phyloP scores from a whole-genome alignment of 192 early-diverging fungal genomes.

The Entomortierella parvispora region DNA sequence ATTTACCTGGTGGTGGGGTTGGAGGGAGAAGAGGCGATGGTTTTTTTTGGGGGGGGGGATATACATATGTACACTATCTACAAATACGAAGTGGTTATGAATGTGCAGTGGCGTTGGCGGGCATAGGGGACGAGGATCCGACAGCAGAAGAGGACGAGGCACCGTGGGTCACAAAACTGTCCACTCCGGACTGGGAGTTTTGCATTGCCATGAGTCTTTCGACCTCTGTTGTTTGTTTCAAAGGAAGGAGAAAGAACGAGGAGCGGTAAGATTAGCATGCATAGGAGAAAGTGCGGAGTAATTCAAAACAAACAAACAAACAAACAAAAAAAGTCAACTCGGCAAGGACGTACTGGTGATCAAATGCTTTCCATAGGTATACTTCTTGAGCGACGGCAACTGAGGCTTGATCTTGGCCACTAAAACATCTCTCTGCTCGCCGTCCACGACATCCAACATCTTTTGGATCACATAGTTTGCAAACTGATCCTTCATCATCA shows the following conservation, averaged over 20 bases:
- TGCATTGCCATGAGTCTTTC: slow-evolving; percentile 46
- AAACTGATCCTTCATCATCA: slow-evolving; percentile 99
- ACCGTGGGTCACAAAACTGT: slow-evolving; percentile 1
- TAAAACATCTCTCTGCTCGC: slow-evolving; percentile 88
- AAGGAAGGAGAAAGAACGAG: slow-evolving; percentile 1
- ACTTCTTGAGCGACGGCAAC: slow-evolving; percentile 92
- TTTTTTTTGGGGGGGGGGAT: too few species aligned
- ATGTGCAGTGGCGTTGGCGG: not conserved
- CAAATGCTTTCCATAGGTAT: slow-evolving; percentile 97
- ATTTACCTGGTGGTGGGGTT: too few species aligned
- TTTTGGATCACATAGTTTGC: slow-evolving; percentile 99
- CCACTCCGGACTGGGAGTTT: slow-evolving; percentile 12
- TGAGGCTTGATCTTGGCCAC: slow-evolving; percentile 94
- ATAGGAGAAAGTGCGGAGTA: not conserved
- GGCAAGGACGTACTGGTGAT: slow-evolving; percentile 72
- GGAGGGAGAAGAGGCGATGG: too few species aligned
- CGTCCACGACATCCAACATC: slow-evolving; percentile 98
- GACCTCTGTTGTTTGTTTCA: slow-evolving; percentile 36
- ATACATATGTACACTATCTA: too few species aligned
- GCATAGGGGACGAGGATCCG: not conserved
- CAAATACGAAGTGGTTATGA: not conserved
- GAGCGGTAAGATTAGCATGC: slow-evolving; percentile 20
- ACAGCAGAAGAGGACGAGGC: not conserved
- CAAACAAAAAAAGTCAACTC: not conserved
- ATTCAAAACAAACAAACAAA: not conserved